These are phyloP conservation scores for Rubroshorea leprosula DNA, from an alignment of 345 rosid species.

Conservation along the genomic window DNA sequence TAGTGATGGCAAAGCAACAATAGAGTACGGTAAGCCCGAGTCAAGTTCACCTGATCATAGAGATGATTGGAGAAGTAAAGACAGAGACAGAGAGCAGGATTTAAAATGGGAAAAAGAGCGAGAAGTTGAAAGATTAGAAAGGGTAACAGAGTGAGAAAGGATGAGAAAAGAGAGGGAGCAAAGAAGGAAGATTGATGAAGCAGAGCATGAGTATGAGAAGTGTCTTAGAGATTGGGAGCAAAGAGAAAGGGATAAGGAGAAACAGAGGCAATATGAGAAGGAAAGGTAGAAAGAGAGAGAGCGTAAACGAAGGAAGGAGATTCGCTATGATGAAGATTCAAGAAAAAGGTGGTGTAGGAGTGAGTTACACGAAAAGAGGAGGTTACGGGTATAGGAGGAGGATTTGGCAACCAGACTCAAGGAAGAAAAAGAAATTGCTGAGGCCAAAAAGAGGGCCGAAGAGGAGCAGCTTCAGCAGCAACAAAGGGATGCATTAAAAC, in stretches of 20 bases:
- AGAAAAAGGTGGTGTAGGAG: conserved; percentile 80
- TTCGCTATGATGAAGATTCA: conserved; percentile 70
- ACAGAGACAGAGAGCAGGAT: conserved; percentile 58
- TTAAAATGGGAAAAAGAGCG: conserved; percentile 75
- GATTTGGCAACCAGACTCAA: conserved; percentile 62
- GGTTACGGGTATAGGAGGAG: conserved; percentile 73
- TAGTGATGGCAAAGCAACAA: conserved; percentile 46
- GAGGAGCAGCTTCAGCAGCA: conserved; percentile 63
- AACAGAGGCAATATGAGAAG: conserved; percentile 86
- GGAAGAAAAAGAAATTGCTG: conserved; percentile 82
- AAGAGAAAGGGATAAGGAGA: conserved; percentile 89
- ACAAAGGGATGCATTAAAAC: conserved; percentile 50
- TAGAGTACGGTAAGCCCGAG: conserved; percentile 64
- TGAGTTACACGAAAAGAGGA: conserved; percentile 66
- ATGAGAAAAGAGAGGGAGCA: conserved; percentile 89
- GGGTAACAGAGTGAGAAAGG: conserved; percentile 87
- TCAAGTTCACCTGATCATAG: conserved; percentile 72
- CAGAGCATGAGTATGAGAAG: conserved; percentile 82
- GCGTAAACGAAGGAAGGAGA: conserved; percentile 80
- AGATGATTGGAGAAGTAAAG: conserved; percentile 79
- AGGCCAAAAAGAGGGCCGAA: conserved; percentile 72
- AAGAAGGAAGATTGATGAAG: conserved; percentile 84
- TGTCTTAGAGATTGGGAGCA: conserved; percentile 94
- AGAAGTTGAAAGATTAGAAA: conserved; percentile 80
- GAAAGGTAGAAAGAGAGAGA: conserved; percentile 91